Percentiles rank a stretch among this genome's conserved stretches.
Evolutionary conservation across 2,329 filamentous ascomycete genomes (phyloP).

Genomic region (Fusarium papillatum): DNA sequence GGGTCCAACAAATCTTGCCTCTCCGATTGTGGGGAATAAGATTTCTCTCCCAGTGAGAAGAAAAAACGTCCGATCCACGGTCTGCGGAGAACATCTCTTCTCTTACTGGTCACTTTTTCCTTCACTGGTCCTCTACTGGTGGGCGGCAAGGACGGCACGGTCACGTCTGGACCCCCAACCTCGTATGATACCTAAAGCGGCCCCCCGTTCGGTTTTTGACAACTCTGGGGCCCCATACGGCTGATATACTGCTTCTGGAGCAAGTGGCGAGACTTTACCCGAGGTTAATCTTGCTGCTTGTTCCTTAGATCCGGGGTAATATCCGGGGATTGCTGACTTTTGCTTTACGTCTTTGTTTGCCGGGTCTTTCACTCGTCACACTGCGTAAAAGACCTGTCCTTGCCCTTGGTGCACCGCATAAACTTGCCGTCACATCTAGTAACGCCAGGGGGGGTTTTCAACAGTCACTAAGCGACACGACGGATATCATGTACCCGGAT

Average conservation of each 20-base stretch:
- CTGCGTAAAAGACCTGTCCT: not conserved
- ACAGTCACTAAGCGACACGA: not conserved
- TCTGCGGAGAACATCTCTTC: not conserved
- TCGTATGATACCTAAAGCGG: slow-evolving; percentile 24
- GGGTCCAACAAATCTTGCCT: not conserved
- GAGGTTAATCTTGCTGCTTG: slow-evolving; percentile 18
- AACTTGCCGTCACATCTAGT: not conserved
- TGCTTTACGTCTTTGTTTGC: not conserved
- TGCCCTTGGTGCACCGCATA: not conserved
- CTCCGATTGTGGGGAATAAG: slow-evolving; percentile 1
- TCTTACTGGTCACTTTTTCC: not conserved
- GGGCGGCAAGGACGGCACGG: slow-evolving; percentile 15
- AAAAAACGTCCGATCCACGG: not conserved
- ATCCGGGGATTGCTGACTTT: slow-evolving; percentile 8
- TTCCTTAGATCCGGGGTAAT: slow-evolving; percentile 34
- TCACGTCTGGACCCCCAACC: not conserved
- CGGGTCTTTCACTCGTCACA: not conserved
- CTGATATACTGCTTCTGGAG: slow-evolving; percentile 26
- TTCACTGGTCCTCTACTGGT: not conserved
- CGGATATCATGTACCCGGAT: not conserved
- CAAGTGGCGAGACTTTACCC: slow-evolving; percentile 7
- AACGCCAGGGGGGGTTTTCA: not conserved
- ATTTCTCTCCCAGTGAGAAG: not conserved
- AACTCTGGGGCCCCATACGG: slow-evolving; percentile 31
- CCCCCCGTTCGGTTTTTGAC: slow-evolving; percentile 14